A percentile compares a stretch with the other conserved stretches of the same genome.
These are phyloP conservation scores for Penicillium hesseltinei DNA, from an alignment of 2,329 filamentous ascomycete species.

Conservation along the genomic window DNA sequence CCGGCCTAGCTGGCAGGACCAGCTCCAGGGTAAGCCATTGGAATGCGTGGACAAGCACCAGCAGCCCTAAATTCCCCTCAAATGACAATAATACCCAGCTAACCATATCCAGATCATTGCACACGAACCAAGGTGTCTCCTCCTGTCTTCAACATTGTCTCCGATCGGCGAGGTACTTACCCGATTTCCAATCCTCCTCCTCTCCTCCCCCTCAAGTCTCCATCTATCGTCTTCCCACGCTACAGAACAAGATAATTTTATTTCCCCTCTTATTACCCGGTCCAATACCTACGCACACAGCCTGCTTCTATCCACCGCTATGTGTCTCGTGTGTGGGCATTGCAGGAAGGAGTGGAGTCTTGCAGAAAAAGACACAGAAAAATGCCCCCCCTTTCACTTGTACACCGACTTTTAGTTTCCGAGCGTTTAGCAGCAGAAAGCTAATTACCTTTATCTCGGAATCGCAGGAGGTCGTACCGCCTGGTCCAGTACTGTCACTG, in stretches of 20 bases:
- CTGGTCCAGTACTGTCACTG: conserved; percentile 79
- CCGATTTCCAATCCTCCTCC: conserved; percentile 16
- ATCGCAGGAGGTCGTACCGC: conserved; percentile 77
- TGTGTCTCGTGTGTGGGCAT: conserved; percentile 21
- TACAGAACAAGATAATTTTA: conserved; percentile 30
- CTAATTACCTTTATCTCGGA: conserved; percentile 25
- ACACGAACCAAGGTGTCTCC: conserved; percentile 52
- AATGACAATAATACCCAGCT: conserved; percentile 10
- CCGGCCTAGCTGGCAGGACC: conserved; percentile 54
- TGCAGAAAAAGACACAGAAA: conserved; percentile 13
- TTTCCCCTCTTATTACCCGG: conserved; percentile 25
- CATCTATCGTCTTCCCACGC: conserved; percentile 27
- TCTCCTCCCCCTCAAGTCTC: neutral
- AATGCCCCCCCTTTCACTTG: conserved; percentile 9
- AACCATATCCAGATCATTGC: conserved; percentile 55
- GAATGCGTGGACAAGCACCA: neutral
- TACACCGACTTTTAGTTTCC: conserved; percentile 36
- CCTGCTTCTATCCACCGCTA: conserved; percentile 6
- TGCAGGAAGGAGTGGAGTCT: conserved; percentile 27
- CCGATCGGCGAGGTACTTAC: conserved; percentile 67
- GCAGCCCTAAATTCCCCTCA: neutral
- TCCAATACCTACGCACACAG: neutral
- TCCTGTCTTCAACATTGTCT: conserved; percentile 68
- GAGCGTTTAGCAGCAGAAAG: conserved; percentile 20
- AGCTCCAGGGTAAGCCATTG: conserved; percentile 52